phyloP scores from a whole-genome alignment of 1,284 basidiomycete genomes.

The Sanguinoderma infundibulare region DNA sequence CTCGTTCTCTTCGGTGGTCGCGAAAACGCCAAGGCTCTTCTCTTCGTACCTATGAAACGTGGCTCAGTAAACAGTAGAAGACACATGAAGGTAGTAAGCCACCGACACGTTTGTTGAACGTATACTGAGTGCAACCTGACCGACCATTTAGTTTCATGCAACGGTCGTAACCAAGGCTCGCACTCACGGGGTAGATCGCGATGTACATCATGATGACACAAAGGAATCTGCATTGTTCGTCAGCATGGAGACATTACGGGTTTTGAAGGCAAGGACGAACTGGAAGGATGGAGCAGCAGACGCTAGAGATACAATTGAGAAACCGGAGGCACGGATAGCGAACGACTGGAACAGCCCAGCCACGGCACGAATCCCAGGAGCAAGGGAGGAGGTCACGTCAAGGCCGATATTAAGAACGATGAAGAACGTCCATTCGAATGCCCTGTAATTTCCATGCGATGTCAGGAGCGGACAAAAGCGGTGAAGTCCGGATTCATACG shows the following conservation, averaged over 20 bases:
- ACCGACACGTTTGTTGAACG: conserved; percentile 83
- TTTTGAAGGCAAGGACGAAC: conserved; percentile 39
- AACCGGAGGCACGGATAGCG: conserved; percentile 79
- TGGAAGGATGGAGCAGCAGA: conserved; percentile 69
- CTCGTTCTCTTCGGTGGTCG: conserved; percentile 52
- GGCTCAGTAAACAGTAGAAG: not conserved
- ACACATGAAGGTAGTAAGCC: not conserved
- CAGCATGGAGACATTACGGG: not conserved
- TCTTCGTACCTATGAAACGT: conserved; percentile 61
- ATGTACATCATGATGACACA: conserved; percentile 81
- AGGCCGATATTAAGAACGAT: conserved; percentile 60
- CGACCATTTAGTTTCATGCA: not conserved
- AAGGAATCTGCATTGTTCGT: conserved; percentile 53
- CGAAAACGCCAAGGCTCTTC: conserved; percentile 67
- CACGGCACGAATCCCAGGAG: conserved; percentile 54
- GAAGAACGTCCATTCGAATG: conserved; percentile 58
- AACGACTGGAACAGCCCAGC: conserved; percentile 68
- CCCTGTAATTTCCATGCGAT: conserved; percentile 33
- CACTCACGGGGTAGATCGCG: conserved; percentile 55
- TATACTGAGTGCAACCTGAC: conserved; percentile 65
- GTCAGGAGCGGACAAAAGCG: not conserved
- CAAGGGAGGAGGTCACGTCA: conserved; percentile 40
- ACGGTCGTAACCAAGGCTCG: not conserved
- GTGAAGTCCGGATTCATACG: conserved; percentile 40
- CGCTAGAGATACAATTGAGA: conserved; percentile 68